These are phyloP conservation scores for Ogataea trehaloabstinens DNA, from an alignment of 805 yeast genomes.

Conservation along the genomic window DNA sequence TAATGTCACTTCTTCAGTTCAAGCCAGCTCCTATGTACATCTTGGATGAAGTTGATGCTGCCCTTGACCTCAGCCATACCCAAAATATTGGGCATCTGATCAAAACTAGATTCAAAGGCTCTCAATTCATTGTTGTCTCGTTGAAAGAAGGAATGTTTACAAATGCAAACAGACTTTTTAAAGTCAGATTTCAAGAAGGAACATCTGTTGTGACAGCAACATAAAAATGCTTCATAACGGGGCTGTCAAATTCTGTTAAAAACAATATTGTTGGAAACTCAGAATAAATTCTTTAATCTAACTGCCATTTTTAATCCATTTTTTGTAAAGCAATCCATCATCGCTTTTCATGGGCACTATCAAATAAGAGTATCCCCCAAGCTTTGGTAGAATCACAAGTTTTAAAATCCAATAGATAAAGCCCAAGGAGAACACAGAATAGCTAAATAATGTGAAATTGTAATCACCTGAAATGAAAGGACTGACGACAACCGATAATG, in stretches of 20 bases:
- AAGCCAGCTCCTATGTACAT: constrained; percentile 99
- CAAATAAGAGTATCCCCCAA: constrained; percentile 12
- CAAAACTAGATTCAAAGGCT: constrained; percentile 90
- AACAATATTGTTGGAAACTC: background rate
- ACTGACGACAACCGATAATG: constrained; percentile 45
- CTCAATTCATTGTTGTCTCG: constrained; percentile 95
- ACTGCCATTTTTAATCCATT: constrained; percentile 16
- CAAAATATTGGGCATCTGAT: constrained; percentile 96
- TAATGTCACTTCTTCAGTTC: constrained; percentile 87
- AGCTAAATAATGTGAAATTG: constrained; percentile 25
- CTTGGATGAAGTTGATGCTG: constrained; percentile 97
- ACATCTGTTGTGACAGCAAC: constrained; percentile 84
- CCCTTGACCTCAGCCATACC: constrained; percentile 93
- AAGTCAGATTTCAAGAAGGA: constrained; percentile 95
- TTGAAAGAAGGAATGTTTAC: constrained; percentile 98
- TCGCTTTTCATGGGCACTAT: constrained; percentile 7
- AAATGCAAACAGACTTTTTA: constrained; percentile 90
- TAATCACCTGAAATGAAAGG: constrained; percentile 43
- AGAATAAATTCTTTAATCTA: background rate
- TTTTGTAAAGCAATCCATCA: constrained; percentile 24
- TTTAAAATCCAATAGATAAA: constrained; percentile 22
- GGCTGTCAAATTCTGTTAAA: background rate
- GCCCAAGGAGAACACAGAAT: constrained; percentile 18
- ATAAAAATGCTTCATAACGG: too few relatives aligned
- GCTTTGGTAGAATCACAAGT: constrained; percentile 15